Percentiles rank a stretch among this genome's conserved stretches.
phyloP scores from a whole-genome alignment of 108 stramenopile species.

The Cyclotella atomus region DNA sequence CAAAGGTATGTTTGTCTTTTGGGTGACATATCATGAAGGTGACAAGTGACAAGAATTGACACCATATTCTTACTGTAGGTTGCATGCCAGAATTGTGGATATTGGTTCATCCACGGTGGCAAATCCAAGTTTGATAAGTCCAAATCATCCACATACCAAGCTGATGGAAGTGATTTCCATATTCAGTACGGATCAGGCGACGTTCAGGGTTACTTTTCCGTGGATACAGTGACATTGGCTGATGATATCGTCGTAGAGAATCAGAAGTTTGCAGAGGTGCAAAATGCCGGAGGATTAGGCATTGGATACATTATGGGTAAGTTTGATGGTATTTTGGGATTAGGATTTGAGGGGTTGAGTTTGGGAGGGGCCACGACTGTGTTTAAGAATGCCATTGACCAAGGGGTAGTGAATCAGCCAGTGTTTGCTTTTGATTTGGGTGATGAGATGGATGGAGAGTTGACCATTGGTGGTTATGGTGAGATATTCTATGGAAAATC shows the following conservation, averaged over 20 bases:
- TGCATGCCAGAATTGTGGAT: constrained; percentile 73
- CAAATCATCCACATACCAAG: constrained; percentile 52
- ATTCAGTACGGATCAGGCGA: constrained; percentile 91
- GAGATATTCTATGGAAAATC: constrained; percentile 10
- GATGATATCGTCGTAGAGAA: constrained; percentile 68
- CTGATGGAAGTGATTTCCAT: constrained; percentile 66
- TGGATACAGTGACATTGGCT: constrained; percentile 72
- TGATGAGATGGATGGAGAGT: constrained; percentile 90
- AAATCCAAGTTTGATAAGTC: constrained; percentile 62
- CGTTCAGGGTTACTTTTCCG: constrained; percentile 76
- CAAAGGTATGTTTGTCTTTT: constrained; percentile 72
- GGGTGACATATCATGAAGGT: too few relatives aligned
- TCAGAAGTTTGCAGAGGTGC: constrained; percentile 87
- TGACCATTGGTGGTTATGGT: constrained; percentile 95
- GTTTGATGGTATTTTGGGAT: constrained; percentile 98
- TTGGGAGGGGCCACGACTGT: constrained; percentile 90
- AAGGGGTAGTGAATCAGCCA: constrained; percentile 70
- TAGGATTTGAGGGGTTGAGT: constrained; percentile 92
- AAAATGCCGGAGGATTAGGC: constrained; percentile 98
- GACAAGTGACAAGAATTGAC: too few relatives aligned
- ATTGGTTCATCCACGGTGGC: constrained; percentile 58
- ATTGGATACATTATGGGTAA: constrained; percentile 93
- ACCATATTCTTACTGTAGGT: too few relatives aligned
- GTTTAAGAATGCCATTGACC: constrained; percentile 92
- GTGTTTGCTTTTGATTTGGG: constrained; percentile 98